phyloP scores from a whole-genome alignment of 495 filamentous ascomycete genomes.

The Trichoderma orchidacearum region DNA sequence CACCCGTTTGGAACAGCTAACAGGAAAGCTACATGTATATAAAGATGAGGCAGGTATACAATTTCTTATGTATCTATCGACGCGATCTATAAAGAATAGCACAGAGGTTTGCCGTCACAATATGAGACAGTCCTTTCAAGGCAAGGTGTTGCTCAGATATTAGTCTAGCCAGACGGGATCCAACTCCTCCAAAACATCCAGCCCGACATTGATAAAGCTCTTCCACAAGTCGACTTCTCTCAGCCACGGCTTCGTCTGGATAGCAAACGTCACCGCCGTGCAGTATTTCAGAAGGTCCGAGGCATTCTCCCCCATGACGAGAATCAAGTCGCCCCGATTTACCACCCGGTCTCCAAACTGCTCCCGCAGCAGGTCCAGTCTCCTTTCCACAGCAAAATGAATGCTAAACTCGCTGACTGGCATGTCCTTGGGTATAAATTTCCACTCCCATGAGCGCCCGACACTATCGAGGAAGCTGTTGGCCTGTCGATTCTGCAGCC shows the following conservation, averaged over 20 bases:
- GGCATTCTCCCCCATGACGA: conserved; percentile 33
- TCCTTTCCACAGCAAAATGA: conserved; percentile 18
- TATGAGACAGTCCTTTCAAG: too few species aligned
- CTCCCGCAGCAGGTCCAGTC: conserved; percentile 14
- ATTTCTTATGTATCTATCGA: too few species aligned
- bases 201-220: conserved; percentile 37
- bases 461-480: conserved; percentile 24
- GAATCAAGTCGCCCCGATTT: conserved; percentile 23
- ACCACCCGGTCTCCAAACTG: conserved; percentile 23
- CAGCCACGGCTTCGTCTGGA: conserved; percentile 38
- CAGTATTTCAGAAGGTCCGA: conserved; percentile 23
- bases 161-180: conserved; percentile 28
- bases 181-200: conserved; percentile 27
- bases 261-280: conserved; percentile 25
- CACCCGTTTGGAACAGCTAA: too few species aligned
- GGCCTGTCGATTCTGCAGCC: conserved; percentile 12
- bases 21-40: too few species aligned
- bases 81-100: too few species aligned
- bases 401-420: conserved; percentile 27
- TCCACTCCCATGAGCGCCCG: conserved; percentile 30
- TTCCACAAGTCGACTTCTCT: conserved; percentile 39
- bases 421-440: conserved; percentile 38
- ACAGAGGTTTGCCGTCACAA: too few species aligned
- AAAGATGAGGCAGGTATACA: too few species aligned
- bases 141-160: too few species aligned